A percentile compares a stretch with the other conserved stretches of the same genome.
phyloP scores from a whole-genome alignment of 179 eudicot species.

The Monotropa hypopitys region DNA sequence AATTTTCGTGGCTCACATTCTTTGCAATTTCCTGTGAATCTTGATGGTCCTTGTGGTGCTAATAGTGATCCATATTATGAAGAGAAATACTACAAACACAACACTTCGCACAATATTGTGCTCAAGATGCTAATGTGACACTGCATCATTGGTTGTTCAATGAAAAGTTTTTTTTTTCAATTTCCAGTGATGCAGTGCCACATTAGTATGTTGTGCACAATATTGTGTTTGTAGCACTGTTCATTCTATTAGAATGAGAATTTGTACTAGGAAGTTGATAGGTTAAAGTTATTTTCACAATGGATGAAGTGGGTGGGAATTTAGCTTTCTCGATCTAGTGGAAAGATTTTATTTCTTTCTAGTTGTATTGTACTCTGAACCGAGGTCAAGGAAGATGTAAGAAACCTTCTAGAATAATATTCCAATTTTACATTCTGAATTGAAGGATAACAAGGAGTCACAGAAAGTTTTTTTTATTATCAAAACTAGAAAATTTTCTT shows the following conservation, averaged over 20 bases:
- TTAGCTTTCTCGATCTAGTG: not conserved
- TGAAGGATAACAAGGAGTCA: not conserved
- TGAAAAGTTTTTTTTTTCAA: too few relatives aligned
- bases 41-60: not conserved
- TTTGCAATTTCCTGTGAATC: not conserved
- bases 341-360: not conserved
- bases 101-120: too few relatives aligned
- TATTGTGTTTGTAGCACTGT: too few relatives aligned
- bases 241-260: too few relatives aligned
- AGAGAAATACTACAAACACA: too few relatives aligned
- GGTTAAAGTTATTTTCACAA: not conserved
- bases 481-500: not conserved
- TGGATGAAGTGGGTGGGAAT: constrained; percentile 5
- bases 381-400: not conserved
- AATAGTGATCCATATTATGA: not conserved
- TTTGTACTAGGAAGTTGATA: not conserved
- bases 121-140: too few relatives aligned
- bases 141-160: too few relatives aligned
- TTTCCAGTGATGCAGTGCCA: too few relatives aligned
- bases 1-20: not conserved
- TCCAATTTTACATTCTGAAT: not conserved
- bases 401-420: not conserved
- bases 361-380: not conserved
- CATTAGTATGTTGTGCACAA: too few relatives aligned
- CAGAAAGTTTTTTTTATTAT: not conserved